Percentiles rank a stretch among this genome's conserved stretches.
These are phyloP conservation scores for Orychophragmus violaceus DNA, from an alignment of 345 rosid genomes.

Conservation along the genomic window DNA sequence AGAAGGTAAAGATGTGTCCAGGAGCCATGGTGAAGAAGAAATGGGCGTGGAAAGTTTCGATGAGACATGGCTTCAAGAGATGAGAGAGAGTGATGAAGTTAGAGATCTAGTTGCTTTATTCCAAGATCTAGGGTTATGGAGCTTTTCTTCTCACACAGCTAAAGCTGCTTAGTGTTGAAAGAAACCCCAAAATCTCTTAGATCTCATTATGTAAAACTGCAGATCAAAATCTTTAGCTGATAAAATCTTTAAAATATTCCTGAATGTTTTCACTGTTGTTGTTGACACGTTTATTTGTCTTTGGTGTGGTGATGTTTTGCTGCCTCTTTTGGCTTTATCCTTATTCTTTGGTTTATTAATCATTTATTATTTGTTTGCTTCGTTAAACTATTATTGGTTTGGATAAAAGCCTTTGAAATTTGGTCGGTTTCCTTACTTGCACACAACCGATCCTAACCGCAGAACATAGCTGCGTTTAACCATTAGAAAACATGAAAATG, in stretches of 20 bases:
- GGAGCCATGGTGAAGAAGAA: constrained; percentile 23
- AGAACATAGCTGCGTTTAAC: no score
- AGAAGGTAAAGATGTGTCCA: constrained; percentile 4
- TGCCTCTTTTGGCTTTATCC: constrained; percentile 23
- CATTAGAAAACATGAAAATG: background rate
- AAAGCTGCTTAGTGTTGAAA: constrained; percentile 39
- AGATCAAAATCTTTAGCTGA: constrained; percentile 5
- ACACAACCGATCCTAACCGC: no score
- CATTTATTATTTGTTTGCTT: no score
- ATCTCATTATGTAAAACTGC: constrained; percentile 18
- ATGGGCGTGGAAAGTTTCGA: constrained; percentile 15
- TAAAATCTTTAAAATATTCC: background rate
- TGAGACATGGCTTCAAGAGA: constrained; percentile 13
- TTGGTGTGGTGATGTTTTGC: constrained; percentile 3
- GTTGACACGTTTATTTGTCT: constrained; percentile 20
- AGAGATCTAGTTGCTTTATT: constrained; percentile 36
- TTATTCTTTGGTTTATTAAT: background rate
- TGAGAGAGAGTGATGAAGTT: constrained; percentile 23
- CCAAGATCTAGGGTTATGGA: constrained; percentile 33
- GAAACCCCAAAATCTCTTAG: background rate
- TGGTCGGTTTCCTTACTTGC: no score
- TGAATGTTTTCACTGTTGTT: background rate
- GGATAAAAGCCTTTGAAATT: no score
- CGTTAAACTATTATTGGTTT: no score
- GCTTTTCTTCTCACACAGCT: constrained; percentile 30